phyloP scores from a whole-genome alignment of 352 stramenopile species.

The Aphanomyces stellatus region DNA sequence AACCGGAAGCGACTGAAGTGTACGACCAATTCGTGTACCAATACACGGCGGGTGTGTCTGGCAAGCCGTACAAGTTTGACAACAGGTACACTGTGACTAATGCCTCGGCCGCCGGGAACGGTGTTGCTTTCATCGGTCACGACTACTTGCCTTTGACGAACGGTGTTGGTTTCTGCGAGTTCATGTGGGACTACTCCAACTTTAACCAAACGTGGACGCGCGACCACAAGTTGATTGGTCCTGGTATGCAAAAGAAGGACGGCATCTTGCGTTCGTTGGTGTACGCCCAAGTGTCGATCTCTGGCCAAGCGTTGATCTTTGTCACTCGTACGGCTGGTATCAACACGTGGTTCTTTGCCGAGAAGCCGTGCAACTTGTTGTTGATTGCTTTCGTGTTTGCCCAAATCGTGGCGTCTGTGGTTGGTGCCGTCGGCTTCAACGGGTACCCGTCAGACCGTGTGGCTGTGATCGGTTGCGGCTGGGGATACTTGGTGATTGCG shows the following conservation, averaged over 20 bases:
- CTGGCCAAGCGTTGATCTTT: conserved; percentile 64
- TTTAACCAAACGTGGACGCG: conserved; percentile 61
- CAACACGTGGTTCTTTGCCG: conserved; percentile 71
- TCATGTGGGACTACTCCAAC: conserved; percentile 58
- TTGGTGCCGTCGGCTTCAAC: conserved; percentile 56
- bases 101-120: conserved; percentile 33
- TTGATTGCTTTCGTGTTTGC: conserved; percentile 61
- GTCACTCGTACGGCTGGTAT: conserved; percentile 57
- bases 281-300: conserved; percentile 69
- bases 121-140: conserved; percentile 46
- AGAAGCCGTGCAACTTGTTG: conserved; percentile 54
- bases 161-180: conserved; percentile 52
- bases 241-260: conserved; percentile 57
- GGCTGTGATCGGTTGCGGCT: conserved; percentile 52
- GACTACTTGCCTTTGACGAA: conserved; percentile 55
- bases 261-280: conserved; percentile 53
- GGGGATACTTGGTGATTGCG: conserved; percentile 50
- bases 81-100: conserved; percentile 15
- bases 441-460: conserved; percentile 60
- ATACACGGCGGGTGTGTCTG: conserved; percentile 30
- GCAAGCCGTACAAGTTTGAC: neutral
- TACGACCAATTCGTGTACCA: conserved; percentile 54
- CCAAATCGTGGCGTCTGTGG: conserved; percentile 50
- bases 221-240: conserved; percentile 51
- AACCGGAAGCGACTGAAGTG: conserved; percentile 31